These are phyloP conservation scores for Coniochaeta pulveracea DNA, from an alignment of 2,329 filamentous ascomycete genomes.

Conservation along the genomic window DNA sequence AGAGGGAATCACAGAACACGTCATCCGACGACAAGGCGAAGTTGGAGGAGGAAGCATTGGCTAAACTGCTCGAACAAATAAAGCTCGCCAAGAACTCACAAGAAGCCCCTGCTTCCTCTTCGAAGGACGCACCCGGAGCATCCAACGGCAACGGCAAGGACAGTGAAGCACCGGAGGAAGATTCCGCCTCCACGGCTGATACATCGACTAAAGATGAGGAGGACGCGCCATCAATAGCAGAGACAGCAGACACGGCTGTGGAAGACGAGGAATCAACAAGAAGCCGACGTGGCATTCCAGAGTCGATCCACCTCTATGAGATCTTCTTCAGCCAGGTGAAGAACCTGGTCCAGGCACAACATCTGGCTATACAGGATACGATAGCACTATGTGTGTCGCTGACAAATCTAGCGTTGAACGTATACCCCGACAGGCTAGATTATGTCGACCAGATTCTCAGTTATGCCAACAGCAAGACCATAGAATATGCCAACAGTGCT, in stretches of 20 bases:
- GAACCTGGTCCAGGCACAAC: slow-evolving; percentile 82
- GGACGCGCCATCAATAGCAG: slow-evolving; percentile 29
- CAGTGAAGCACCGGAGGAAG: slow-evolving; percentile 23
- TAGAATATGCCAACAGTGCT: slow-evolving; percentile 86
- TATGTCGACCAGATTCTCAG: slow-evolving; percentile 91
- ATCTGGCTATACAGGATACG: slow-evolving; percentile 86
- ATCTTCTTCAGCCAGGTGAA: slow-evolving; percentile 96
- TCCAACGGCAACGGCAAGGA: slow-evolving; percentile 16
- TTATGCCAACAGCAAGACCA: slow-evolving; percentile 77
- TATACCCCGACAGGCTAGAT: slow-evolving; percentile 85
- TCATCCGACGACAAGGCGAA: slow-evolving; percentile 61
- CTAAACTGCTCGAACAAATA: slow-evolving; percentile 66
- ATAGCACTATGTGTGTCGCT: slow-evolving; percentile 91
- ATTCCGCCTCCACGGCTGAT: slow-evolving; percentile 21
- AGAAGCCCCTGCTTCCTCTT: slow-evolving; percentile 7
- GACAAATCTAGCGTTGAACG: slow-evolving; percentile 85
- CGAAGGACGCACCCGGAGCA: slow-evolving; percentile 13
- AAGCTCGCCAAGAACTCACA: slow-evolving; percentile 51
- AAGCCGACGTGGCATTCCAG: slow-evolving; percentile 46
- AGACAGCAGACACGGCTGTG: slow-evolving; percentile 34
- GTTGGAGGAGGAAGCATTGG: slow-evolving; percentile 74
- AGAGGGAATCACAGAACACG: slow-evolving; percentile 68
- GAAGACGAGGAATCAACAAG: slow-evolving; percentile 26
- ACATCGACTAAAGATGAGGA: slow-evolving; percentile 18
- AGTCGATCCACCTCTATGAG: slow-evolving; percentile 83